Base-by-base conservation (phyloP, 176 grass and related monocot species). In the Raddia guianensis region DNA sequence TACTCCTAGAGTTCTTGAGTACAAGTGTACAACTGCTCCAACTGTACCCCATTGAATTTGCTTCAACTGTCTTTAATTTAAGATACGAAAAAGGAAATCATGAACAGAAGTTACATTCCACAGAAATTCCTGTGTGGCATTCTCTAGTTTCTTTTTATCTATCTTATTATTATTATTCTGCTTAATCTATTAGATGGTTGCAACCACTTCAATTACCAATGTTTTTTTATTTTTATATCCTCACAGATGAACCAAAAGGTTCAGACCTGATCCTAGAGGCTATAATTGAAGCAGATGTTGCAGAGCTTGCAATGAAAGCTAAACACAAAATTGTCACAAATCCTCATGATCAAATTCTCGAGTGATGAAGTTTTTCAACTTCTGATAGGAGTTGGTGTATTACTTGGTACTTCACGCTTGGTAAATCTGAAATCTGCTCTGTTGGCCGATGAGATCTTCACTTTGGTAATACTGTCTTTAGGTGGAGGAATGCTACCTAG, bases 201-300 rank as follows among this genome's bases (percentile, higher is more conserved):
- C 70, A 86, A 37, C 7, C 6, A 49, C n/a, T 54, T 46, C 32
- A 63, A 35, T 42, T 20, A 49, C 61, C 55, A 62, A 62, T 52
- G 62, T 20, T 49, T 21, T 40, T 12, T 76, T 56, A 44, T 11
- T 67, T 3, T 83, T 72, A 62, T 50, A 58, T 82, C 44, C 51
- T 48, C 10, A 19, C 83, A 98, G 92, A 72, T 82, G 90, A 87
- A 80, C 77, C 59, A 62, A 89, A 72, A 42, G 95, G 95, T 5
- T 93, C 92, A 54, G 90, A 95, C 52, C 78, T 98, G 68, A 68
- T 98, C 34, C 85, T 98, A 5, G 90, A 95, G 82, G 95, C 95
- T 62, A 80, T 95, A 58, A 27, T 98, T 74, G 92, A 98, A 83
- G 95, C 86, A 2, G 89, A 98, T 40, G 95, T 98, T 49, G 95